Base-by-base conservation (phyloP, 2,329 filamentous ascomycete species). In the Fusarium stilboides region DNA sequence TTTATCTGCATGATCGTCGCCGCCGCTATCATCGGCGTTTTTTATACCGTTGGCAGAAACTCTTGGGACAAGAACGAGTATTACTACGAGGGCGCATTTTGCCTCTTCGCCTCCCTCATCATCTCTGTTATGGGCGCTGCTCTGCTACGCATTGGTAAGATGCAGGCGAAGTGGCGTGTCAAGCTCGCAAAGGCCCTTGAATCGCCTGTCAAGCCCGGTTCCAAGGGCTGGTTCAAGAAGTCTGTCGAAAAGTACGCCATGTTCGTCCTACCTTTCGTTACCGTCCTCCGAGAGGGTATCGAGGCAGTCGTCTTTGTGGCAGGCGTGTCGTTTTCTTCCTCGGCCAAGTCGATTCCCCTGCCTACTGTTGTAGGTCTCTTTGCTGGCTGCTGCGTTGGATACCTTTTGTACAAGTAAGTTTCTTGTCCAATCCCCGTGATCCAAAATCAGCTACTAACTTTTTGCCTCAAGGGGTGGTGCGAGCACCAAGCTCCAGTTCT, bases 301-400 rank as follows among this genome's bases (percentile, higher is more conserved):
- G 94, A 97, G 78, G 93, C 92, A 1, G 91, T 97, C 36, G 87
- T 97, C 24, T 97, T 97, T 78, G 89, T 97, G 54, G 93, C 92
- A 17, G 94, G 94, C 20, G 94, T 97, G 6, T 91, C 91, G 5
- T 89, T 97, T 56, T 88, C 89, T 1, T 84, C 92, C 5, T 92
- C 93, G 0, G 93, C 92, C 3, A 88, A 87, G 8, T 86, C 94
- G 0, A 92, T 97, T 52, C 94, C 94, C 4, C 81, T 97, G 7
- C 89, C 94, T 1, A 91, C 94, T 4, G 80, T 97, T 20, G 85
- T 88, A 19, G 94, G 94, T 1, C 79, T 97, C 17, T 74, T 86
- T 4, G 91, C 90, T 17, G 94, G 94, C 2, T 77, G 80, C 14
- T 51, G 88, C 1, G 86, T 94, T 40, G 93, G 94, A 6, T 94